Conservation (phyloP, 495 filamentous ascomycete genomes). For the Astrothelium subdiscretum region DNA sequence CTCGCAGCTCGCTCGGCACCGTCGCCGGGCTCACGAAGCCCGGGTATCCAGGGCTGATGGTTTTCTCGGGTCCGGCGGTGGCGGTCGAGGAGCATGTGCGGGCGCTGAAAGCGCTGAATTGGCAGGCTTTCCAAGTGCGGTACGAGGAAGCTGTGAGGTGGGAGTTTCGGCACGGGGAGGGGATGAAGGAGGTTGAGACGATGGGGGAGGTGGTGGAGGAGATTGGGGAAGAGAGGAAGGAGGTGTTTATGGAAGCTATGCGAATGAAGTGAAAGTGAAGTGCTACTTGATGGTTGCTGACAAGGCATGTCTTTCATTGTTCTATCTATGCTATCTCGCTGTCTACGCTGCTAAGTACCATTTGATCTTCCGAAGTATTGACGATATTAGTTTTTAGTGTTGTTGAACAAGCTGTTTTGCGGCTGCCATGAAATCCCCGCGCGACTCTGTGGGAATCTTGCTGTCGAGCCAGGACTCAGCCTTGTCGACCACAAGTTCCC, state of each 20-base stretch:
- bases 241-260: slow-evolving; percentile 26
- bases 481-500: slow-evolving; percentile 46
- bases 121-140: slow-evolving; percentile 31
- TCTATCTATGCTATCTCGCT: too few species aligned
- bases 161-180: slow-evolving; percentile 21
- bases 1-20: not conserved
- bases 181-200: slow-evolving; percentile 25
- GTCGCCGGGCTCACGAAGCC: slow-evolving; percentile 29
- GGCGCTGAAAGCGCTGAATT: slow-evolving; percentile 26
- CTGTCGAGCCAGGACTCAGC: slow-evolving; percentile 32
- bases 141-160: slow-evolving; percentile 24
- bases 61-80: slow-evolving; percentile 22
- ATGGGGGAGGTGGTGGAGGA: slow-evolving; percentile 27
- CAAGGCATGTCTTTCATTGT: too few species aligned
- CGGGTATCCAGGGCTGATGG: slow-evolving; percentile 29
- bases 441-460: not conserved
- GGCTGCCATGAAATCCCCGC: not conserved
- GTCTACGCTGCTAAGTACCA: too few species aligned
- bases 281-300: too few species aligned
- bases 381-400: too few species aligned
- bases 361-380: too few species aligned
- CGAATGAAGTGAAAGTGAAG: slow-evolving; percentile 28
- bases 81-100: slow-evolving; percentile 27
- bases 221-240: slow-evolving; percentile 20
- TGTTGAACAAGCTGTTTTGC: not conserved